Percentiles rank a stretch among this genome's conserved stretches.
Evolutionary conservation across 2,329 filamentous ascomycete species (phyloP).

Genomic region (Penicillium sp.): DNA sequence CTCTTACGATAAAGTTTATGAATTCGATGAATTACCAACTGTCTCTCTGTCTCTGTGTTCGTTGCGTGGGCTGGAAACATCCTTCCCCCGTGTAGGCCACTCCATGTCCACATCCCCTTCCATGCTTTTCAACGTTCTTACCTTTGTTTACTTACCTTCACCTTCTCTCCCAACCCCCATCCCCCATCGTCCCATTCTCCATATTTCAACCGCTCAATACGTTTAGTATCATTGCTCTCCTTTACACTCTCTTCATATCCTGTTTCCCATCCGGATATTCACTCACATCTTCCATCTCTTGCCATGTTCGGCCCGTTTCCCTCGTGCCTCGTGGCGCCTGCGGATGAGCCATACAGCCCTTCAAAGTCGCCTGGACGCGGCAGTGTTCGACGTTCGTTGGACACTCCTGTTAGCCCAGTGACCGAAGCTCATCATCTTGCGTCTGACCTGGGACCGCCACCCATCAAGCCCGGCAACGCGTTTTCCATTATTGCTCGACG

Average conservation of each 20-base stretch:
- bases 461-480: slow-evolving; percentile 25
- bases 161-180: too few species aligned
- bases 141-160: neutral
- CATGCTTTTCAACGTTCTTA: neutral
- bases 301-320: neutral
- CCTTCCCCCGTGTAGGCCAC: neutral
- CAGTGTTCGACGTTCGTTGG: neutral
- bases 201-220: neutral
- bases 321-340: neutral
- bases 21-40: neutral
- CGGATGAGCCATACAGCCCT: neutral
- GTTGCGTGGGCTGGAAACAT: neutral
- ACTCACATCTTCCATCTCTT: too few species aligned
- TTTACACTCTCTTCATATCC: neutral
- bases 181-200: neutral
- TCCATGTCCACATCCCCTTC: neutral
- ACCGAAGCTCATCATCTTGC: neutral
- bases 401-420: neutral
- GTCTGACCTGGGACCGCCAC: neutral
- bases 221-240: neutral
- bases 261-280: neutral
- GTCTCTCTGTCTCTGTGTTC: neutral
- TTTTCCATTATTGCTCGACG: slow-evolving; percentile 24
- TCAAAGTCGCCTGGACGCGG: neutral
- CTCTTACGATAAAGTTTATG: slow-evolving; percentile 12